Conservation (phyloP, 192 early-diverging fungal genomes). For the Coemansia aciculifera region DNA sequence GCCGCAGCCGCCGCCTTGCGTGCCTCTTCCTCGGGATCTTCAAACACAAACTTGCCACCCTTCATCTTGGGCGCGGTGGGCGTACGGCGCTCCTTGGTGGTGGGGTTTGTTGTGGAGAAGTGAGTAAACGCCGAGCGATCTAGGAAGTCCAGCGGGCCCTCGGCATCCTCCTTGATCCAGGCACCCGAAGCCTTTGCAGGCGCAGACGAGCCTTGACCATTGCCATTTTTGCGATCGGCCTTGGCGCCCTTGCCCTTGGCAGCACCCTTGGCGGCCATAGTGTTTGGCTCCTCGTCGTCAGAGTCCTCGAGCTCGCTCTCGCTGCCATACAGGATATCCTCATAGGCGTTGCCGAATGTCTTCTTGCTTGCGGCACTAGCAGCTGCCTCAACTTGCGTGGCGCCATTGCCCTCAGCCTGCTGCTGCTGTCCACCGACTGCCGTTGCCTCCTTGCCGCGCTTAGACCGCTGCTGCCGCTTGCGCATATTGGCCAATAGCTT, state of each 20-base stretch:
- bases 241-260: conserved; percentile 26
- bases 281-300: conserved; percentile 60
- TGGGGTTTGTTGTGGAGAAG: conserved; percentile 56
- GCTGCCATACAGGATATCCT: conserved; percentile 88
- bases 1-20: conserved; percentile 37
- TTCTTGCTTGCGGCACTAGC: conserved; percentile 51
- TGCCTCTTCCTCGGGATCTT: conserved; percentile 61
- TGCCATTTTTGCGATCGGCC: conserved; percentile 28
- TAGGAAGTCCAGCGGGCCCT: conserved; percentile 85
- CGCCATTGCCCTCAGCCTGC: conserved; percentile 50
- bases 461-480: conserved; percentile 82
- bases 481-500: conserved; percentile 91
- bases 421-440: conserved; percentile 34
- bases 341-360: conserved; percentile 73
- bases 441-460: conserved; percentile 59
- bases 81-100: conserved; percentile 41
- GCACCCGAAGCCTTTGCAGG: conserved; percentile 12
- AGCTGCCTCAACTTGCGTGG: conserved; percentile 50
- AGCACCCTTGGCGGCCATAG: conserved; percentile 32
- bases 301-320: conserved; percentile 87
- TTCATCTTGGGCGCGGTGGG: conserved; percentile 60
- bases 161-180: conserved; percentile 72
- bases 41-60: conserved; percentile 83
- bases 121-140: conserved; percentile 78
- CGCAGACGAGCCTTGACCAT: conserved; percentile 13